Percentiles rank a stretch among this genome's conserved stretches.
These are phyloP conservation scores for Aspergillus sclerotialis DNA, from an alignment of 2,329 filamentous ascomycete genomes.

Conservation along the genomic window DNA sequence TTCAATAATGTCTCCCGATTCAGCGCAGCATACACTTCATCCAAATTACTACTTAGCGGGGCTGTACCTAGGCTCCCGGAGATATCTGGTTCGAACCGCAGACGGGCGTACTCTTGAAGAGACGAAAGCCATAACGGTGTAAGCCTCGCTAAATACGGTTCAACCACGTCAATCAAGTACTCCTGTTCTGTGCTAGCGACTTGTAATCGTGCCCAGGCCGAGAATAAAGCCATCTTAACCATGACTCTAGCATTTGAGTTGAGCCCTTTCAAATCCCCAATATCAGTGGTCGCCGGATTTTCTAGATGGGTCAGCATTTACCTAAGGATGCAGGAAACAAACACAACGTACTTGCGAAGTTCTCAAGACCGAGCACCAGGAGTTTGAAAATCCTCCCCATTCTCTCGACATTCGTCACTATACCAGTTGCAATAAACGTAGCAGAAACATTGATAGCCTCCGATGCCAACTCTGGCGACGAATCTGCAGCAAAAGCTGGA, in stretches of 20 bases:
- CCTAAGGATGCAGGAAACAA: background rate
- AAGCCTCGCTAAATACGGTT: slow-evolving; percentile 80
- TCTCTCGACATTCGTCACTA: slow-evolving; percentile 94
- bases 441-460: slow-evolving; percentile 96
- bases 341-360: slow-evolving; percentile 67
- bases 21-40: slow-evolving; percentile 88
- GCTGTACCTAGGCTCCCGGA: slow-evolving; percentile 80
- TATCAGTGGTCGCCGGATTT: slow-evolving; percentile 72
- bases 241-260: slow-evolving; percentile 96
- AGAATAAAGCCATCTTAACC: slow-evolving; percentile 96
- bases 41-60: slow-evolving; percentile 74
- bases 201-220: slow-evolving; percentile 94
- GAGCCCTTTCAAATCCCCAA: slow-evolving; percentile 85
- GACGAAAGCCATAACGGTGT: slow-evolving; percentile 93
- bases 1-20: slow-evolving; percentile 88
- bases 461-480: slow-evolving; percentile 88
- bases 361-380: slow-evolving; percentile 81
- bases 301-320: slow-evolving; percentile 24
- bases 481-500: slow-evolving; percentile 91
- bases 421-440: slow-evolving; percentile 94
- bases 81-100: slow-evolving; percentile 95
- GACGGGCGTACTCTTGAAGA: slow-evolving; percentile 81
- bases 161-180: slow-evolving; percentile 81
- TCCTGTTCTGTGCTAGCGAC: slow-evolving; percentile 88
- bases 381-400: slow-evolving; percentile 98